Evolutionary conservation across 768 basidiomycete species (phyloP).

Genomic region (Inosperma sp.): DNA sequence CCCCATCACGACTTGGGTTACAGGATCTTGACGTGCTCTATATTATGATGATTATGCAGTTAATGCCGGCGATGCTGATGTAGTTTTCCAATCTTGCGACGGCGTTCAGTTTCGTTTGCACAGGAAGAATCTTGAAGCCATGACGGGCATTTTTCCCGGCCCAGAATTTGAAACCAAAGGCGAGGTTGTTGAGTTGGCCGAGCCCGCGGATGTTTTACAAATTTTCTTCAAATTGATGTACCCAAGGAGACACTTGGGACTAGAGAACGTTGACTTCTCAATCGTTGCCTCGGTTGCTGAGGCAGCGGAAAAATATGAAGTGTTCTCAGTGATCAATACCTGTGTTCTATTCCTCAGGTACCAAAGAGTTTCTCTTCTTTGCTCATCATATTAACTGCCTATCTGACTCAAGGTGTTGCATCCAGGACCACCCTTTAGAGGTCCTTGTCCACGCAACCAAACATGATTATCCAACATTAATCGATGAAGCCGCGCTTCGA

Average conservation of each 20-base stretch:
- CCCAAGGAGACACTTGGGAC: slow-evolving; percentile 18
- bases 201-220: slow-evolving; percentile 18
- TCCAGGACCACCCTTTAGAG: slow-evolving; percentile 16
- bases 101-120: slow-evolving; percentile 23
- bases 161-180: slow-evolving; percentile 13
- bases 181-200: slow-evolving; percentile 20
- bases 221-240: slow-evolving; percentile 27
- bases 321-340: slow-evolving; percentile 24
- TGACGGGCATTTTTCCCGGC: slow-evolving; percentile 24
- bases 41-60: background rate
- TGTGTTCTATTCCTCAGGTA: slow-evolving; percentile 25
- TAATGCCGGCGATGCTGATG: slow-evolving; percentile 19
- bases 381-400: background rate
- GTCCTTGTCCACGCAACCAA: slow-evolving; percentile 24
- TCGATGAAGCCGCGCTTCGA: slow-evolving; percentile 16
- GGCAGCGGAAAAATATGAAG: slow-evolving; percentile 31
- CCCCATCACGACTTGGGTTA: no score
- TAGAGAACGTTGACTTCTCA: slow-evolving; percentile 14
- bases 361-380: slow-evolving; percentile 3
- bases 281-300: slow-evolving; percentile 21
- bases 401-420: background rate
- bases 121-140: slow-evolving; percentile 22
- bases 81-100: slow-evolving; percentile 23
- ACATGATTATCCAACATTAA: slow-evolving; percentile 22
- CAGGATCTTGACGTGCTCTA: background rate